Percentiles rank a stretch among this genome's conserved stretches.
Conservation (phyloP, 2,329 filamentous ascomycete genomes). For the Aspergillus ibericus region DNA sequence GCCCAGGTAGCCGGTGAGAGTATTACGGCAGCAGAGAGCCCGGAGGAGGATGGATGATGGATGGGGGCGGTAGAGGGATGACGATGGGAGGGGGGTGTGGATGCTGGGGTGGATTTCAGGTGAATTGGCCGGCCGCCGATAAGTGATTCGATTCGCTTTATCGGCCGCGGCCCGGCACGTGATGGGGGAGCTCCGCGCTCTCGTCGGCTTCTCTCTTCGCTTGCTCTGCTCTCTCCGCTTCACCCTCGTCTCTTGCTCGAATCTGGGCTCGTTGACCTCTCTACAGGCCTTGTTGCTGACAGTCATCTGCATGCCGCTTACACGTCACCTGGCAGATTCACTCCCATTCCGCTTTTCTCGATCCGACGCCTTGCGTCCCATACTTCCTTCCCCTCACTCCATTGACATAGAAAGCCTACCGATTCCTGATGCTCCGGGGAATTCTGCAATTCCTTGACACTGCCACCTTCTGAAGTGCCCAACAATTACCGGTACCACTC, state of each 20-base stretch:
- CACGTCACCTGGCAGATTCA: not conserved
- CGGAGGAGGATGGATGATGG: not conserved
- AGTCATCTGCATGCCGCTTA: slow-evolving; percentile 7
- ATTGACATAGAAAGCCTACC: not conserved
- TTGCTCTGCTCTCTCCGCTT: not conserved
- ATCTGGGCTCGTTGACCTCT: not conserved
- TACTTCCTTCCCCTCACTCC: not conserved
- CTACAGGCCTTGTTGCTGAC: not conserved
- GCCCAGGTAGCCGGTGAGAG: not conserved
- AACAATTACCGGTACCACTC: no score
- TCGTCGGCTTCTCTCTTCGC: not conserved
- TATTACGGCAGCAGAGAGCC: not conserved
- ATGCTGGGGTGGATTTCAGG: slow-evolving; percentile 1
- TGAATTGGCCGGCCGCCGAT: slow-evolving; percentile 7
- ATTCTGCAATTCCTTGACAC: no score
- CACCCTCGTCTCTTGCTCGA: not conserved
- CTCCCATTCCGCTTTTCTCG: not conserved
- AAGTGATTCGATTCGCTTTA: slow-evolving; percentile 9
- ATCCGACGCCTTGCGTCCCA: not conserved
- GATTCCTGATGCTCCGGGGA: no score
- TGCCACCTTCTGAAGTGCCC: no score
- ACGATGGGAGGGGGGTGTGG: no score
- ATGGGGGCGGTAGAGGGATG: not conserved
- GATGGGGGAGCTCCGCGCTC: slow-evolving; percentile 2
- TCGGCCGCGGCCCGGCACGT: slow-evolving; percentile 11